These are phyloP conservation scores for Dryas octopetala DNA, from an alignment of 306 rosid genomes.

Conservation along the genomic window DNA sequence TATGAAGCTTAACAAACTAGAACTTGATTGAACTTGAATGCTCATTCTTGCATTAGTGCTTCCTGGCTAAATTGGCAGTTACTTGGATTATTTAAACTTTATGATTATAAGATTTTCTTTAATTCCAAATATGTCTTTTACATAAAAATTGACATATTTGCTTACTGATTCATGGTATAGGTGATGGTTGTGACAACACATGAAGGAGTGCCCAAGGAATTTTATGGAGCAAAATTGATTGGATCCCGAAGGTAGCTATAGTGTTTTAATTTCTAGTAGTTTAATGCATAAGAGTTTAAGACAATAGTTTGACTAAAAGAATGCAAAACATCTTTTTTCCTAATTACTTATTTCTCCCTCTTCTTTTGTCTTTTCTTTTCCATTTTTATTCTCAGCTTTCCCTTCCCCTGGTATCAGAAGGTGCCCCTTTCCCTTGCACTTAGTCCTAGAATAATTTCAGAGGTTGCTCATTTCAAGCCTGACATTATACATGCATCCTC, in stretches of 20 bases:
- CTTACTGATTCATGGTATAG: constrained; percentile 39
- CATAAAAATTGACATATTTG: constrained; percentile 18
- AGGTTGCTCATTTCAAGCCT: constrained; percentile 94
- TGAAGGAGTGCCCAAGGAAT: constrained; percentile 91
- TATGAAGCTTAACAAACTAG: not conserved
- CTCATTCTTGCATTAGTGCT: constrained; percentile 16
- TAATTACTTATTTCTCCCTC: constrained; percentile 6
- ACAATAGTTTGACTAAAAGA: not conserved
- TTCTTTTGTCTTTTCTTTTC: constrained; percentile 5
- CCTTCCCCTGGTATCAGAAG: constrained; percentile 87
- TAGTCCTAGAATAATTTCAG: constrained; percentile 97
- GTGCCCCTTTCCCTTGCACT: constrained; percentile 98
- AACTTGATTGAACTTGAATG: constrained; percentile 5
- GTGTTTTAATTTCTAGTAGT: constrained; percentile 9
- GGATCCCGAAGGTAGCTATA: constrained; percentile 79
- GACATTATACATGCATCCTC: constrained; percentile 99
- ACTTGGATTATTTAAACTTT: not conserved
- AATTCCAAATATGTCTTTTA: constrained; percentile 1
- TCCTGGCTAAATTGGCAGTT: not conserved
- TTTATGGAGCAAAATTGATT: constrained; percentile 84
- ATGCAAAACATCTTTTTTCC: constrained; percentile 5
- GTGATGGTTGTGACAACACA: constrained; percentile 98
- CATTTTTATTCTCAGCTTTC: constrained; percentile 60
- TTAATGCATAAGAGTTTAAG: not conserved
- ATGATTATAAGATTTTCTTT: not conserved